These are phyloP conservation scores for Styphnolobium japonicum DNA, from an alignment of 306 rosid genomes.

Conservation along the genomic window DNA sequence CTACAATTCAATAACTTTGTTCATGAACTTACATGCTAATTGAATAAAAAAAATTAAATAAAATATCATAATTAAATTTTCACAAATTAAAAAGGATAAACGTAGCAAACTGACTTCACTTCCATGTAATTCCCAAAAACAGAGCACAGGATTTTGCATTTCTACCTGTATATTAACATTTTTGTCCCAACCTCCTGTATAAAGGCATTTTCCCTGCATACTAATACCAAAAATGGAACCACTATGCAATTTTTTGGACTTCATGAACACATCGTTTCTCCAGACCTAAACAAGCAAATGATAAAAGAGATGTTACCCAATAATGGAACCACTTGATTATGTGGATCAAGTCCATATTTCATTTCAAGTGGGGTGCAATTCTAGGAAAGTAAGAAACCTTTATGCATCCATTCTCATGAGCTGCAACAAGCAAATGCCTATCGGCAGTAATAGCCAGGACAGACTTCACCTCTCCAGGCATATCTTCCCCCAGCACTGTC, in stretches of 20 bases:
- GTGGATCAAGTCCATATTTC: slow-evolving; percentile 14
- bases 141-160: slow-evolving; percentile 9
- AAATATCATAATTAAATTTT: slow-evolving; percentile 8
- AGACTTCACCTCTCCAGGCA: slow-evolving; percentile 50
- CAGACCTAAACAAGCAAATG: slow-evolving; percentile 63
- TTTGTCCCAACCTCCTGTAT: slow-evolving; percentile 90
- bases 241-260: slow-evolving; percentile 51
- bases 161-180: slow-evolving; percentile 77
- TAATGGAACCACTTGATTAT: slow-evolving; percentile 4
- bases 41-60: background rate
- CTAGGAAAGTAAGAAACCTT: slow-evolving; percentile 53
- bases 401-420: slow-evolving; percentile 74
- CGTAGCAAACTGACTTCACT: background rate
- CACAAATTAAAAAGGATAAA: background rate
- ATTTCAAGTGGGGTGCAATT: slow-evolving; percentile 3
- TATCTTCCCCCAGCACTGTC: slow-evolving; percentile 72
- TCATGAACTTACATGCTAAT: slow-evolving; percentile 14
- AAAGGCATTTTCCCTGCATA: slow-evolving; percentile 65
- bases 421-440: slow-evolving; percentile 67
- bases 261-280: slow-evolving; percentile 71
- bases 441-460: slow-evolving; percentile 59
- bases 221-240: slow-evolving; percentile 69
- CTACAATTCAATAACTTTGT: slow-evolving; percentile 37
- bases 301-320: slow-evolving; percentile 17
- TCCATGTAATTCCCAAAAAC: slow-evolving; percentile 2